These are phyloP conservation scores for Moricandia arvensis DNA, from an alignment of 345 rosid species.

Conservation along the genomic window DNA sequence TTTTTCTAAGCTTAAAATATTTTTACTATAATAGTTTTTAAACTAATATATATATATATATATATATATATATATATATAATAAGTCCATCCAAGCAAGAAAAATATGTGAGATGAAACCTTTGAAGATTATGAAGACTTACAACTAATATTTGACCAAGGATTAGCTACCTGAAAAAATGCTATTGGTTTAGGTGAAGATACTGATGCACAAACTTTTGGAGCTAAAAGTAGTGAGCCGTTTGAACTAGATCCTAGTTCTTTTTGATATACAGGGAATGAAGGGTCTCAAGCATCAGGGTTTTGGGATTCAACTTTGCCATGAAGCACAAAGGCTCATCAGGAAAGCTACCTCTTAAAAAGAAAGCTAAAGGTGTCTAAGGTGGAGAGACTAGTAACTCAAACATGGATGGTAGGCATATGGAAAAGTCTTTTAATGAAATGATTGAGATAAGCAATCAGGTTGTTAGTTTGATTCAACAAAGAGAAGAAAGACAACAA, in stretches of 20 bases:
- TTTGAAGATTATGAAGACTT: neutral
- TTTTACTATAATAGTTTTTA: neutral
- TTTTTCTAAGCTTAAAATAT: neutral
- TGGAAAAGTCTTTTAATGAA: too few species aligned
- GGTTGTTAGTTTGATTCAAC: too few species aligned
- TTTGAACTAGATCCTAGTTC: too few species aligned
- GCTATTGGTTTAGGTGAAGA: neutral
- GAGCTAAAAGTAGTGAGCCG: neutral
- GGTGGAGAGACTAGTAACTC: too few species aligned
- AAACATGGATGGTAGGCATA: too few species aligned
- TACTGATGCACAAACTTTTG: neutral
- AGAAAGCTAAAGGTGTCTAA: too few species aligned
- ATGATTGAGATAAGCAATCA: too few species aligned
- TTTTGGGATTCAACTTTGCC: neutral
- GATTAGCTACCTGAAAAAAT: neutral
- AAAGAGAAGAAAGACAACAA: too few species aligned
- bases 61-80: neutral
- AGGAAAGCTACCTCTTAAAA: neutral
- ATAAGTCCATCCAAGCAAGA: neutral
- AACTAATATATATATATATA: too few species aligned
- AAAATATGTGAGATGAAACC: neutral
- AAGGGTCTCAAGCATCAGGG: neutral
- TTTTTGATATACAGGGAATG: neutral
- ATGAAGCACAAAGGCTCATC: neutral
- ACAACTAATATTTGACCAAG: neutral